Conservation (phyloP, 345 rosid genomes). For the Clausena lansium region DNA sequence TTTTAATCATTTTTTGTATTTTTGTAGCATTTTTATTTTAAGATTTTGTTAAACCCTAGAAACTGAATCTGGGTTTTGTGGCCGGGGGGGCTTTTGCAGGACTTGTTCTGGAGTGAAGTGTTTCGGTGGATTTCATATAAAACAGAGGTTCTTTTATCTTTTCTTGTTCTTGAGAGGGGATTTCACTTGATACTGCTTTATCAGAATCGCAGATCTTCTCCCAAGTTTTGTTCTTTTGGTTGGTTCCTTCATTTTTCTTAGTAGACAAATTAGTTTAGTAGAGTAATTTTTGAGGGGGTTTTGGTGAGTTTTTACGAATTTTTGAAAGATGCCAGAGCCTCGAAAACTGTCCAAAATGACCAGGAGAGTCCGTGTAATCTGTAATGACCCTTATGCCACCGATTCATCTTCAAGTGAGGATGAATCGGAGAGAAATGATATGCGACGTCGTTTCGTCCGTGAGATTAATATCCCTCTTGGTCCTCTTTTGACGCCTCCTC, state of each 20-base stretch:
- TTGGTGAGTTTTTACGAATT: conserved; percentile 24
- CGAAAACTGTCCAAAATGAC: conserved; percentile 28
- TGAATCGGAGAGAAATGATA: conserved; percentile 35
- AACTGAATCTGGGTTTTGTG: conserved; percentile 28
- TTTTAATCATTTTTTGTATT: not conserved
- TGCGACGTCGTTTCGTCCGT: conserved; percentile 40
- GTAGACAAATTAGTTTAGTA: conserved; percentile 3
- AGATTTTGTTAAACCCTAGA: not conserved
- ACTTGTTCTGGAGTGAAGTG: conserved; percentile 70
- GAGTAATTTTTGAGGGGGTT: conserved; percentile 28
- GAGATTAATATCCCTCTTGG: conserved; percentile 52
- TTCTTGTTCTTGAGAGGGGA: conserved; percentile 72
- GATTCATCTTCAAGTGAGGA: conserved; percentile 85
- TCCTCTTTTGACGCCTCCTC: not conserved
- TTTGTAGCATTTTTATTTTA: not conserved
- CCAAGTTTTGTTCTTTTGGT: not conserved
- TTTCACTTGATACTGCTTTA: conserved; percentile 41
- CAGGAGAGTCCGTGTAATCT: conserved; percentile 67
- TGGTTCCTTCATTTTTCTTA: not conserved
- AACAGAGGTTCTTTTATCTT: conserved; percentile 56
- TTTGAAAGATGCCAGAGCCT: conserved; percentile 39
- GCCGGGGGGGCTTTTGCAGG: conserved; percentile 57
- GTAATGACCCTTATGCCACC: conserved; percentile 85
- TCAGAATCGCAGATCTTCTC: conserved; percentile 16
- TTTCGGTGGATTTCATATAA: conserved; percentile 76